A percentile compares a stretch with the other conserved stretches of the same genome.
phyloP scores from a whole-genome alignment of 2,329 filamentous ascomycete genomes.

The Simplicillium aogashimaense region DNA sequence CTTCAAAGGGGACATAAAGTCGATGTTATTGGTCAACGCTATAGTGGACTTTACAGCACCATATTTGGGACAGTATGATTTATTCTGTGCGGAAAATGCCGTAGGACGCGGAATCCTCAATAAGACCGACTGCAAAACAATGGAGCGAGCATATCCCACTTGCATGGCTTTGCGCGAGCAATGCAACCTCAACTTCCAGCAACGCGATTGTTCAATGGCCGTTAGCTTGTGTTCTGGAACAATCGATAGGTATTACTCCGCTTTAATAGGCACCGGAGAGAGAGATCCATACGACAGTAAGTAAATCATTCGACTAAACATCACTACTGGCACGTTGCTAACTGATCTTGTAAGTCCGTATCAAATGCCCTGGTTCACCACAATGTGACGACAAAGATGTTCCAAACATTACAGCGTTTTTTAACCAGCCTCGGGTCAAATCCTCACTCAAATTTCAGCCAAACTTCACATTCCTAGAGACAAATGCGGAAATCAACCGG shows the following conservation, averaged over 20 bases:
- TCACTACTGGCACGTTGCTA: constrained; percentile 30
- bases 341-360: constrained; percentile 7
- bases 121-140: constrained; percentile 9
- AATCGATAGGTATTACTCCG: constrained; percentile 27
- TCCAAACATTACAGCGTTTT: constrained; percentile 13
- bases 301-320: constrained; percentile 16
- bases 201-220: constrained; percentile 60
- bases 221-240: constrained; percentile 23
- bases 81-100: constrained; percentile 8
- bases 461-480: constrained; percentile 38
- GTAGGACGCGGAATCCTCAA: constrained; percentile 9
- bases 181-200: constrained; percentile 79
- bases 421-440: constrained; percentile 12
- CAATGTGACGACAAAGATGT: constrained; percentile 7
- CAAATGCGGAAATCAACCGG: constrained; percentile 89
- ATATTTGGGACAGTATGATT: constrained; percentile 7
- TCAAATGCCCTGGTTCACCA: constrained; percentile 5
- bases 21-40: constrained; percentile 9
- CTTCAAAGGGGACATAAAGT: constrained; percentile 57
- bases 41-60: constrained; percentile 7
- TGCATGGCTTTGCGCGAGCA: constrained; percentile 32
- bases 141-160: constrained; percentile 30
- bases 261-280: constrained; percentile 24
- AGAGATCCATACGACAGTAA: constrained; percentile 34
- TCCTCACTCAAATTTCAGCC: constrained; percentile 6